Conservation (phyloP, 2,329 filamentous ascomycete genomes). For the Pseudogymnoascus sp. region DNA sequence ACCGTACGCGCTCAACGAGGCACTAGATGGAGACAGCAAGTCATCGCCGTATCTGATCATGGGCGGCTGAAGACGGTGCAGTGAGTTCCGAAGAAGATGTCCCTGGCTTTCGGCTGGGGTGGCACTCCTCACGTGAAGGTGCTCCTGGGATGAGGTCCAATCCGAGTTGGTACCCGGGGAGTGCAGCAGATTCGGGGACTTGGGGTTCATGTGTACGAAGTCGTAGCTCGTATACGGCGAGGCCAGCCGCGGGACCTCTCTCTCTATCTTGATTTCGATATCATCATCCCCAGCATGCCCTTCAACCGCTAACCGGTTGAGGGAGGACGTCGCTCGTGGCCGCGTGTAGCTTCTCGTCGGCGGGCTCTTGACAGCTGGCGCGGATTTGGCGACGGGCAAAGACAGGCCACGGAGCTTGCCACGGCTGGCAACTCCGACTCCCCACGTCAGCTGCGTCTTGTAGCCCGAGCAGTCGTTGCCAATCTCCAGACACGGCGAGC, state of each 20-base stretch:
- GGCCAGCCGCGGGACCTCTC: constrained; percentile 8
- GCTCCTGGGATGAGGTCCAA: constrained; percentile 27
- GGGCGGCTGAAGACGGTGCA: constrained; percentile 42
- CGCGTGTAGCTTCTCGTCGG: constrained; percentile 18
- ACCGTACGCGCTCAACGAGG: constrained; percentile 45
- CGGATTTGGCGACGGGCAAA: constrained; percentile 58
- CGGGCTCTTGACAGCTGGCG: constrained; percentile 36
- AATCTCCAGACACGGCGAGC: constrained; percentile 85
- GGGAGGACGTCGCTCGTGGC: constrained; percentile 24
- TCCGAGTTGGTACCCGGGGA: constrained; percentile 20
- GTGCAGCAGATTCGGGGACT: constrained; percentile 21
- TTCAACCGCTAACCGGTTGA: constrained; percentile 17
- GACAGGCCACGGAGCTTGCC: constrained; percentile 90
- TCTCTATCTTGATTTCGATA: constrained; percentile 28
- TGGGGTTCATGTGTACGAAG: constrained; percentile 34
- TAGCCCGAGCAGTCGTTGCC: constrained; percentile 93
- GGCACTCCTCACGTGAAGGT: constrained; percentile 15
- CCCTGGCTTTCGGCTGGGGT: constrained; percentile 25
- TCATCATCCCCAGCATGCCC: constrained; percentile 19
- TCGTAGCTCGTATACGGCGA: constrained; percentile 32
- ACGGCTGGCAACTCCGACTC: constrained; percentile 87
- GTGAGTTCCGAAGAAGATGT: constrained; percentile 42
- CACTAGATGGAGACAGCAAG: constrained; percentile 30
- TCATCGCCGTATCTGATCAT: constrained; percentile 34
- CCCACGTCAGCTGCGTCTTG: constrained; percentile 95